Percentiles rank a stretch among this genome's conserved stretches.
Evolutionary conservation across 78 protist species (phyloP).

Genomic region (Acrasis kona): DNA sequence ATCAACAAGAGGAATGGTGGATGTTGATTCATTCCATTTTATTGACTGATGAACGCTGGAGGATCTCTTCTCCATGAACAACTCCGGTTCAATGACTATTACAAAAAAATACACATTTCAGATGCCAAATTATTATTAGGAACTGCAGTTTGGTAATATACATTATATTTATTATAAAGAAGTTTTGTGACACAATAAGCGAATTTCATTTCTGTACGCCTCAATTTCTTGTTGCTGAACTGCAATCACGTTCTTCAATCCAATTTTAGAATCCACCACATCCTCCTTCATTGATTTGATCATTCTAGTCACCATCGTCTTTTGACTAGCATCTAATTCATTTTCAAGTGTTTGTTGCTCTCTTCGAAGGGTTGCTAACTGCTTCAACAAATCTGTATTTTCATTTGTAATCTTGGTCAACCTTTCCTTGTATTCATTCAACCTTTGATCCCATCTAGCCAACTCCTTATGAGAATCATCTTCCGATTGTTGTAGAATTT

Average conservation of each 20-base stretch:
- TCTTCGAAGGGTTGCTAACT: conserved; percentile 5
- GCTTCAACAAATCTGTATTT: conserved; percentile 1
- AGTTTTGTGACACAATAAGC: conserved; percentile 19
- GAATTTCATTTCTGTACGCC: conserved; percentile 8
- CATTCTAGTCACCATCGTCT: background rate
- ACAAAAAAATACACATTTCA: too few relatives aligned
- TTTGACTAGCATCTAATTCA: background rate
- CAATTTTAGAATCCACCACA: background rate
- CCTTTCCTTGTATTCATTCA: background rate
- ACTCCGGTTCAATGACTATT: too few relatives aligned
- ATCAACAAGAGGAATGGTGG: too few relatives aligned
- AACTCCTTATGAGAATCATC: background rate
- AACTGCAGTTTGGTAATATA: too few relatives aligned
- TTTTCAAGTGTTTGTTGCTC: conserved; percentile 17
- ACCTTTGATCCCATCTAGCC: background rate
- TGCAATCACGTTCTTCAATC: conserved; percentile 14
- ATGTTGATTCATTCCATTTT: too few relatives aligned
- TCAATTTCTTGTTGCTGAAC: conserved; percentile 18
- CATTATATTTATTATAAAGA: too few relatives aligned
- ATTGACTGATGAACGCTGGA: too few relatives aligned
- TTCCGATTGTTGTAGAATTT: conserved; percentile 14
- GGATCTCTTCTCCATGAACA: too few relatives aligned
- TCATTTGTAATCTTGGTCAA: background rate
- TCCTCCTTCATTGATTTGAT: background rate
- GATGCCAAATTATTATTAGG: too few relatives aligned